Evolutionary conservation across 2,329 filamentous ascomycete species (phyloP), one percentile per base, ranked within the genome.

Genomic region (Simplicillium aogashimaense): DNA sequence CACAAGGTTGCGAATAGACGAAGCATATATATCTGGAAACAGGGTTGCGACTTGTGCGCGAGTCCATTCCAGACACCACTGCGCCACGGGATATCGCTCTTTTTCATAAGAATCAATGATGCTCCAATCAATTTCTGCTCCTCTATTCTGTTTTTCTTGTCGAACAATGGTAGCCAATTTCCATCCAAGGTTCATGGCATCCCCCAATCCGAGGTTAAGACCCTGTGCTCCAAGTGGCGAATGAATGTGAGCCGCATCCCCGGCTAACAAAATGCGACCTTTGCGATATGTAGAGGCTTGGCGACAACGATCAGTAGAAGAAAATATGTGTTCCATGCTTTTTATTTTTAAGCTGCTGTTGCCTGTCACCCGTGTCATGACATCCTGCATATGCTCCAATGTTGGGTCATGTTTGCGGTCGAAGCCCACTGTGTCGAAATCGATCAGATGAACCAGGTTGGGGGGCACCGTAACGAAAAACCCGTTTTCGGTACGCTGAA

Each of bases 221-320:
- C 70, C 69, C 47, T 72, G 69, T 1, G 64, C 69, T 4, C 67
- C 69, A 4, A 65, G 60, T 3, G 65, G 64, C 25, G 58, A 65
- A 45, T 72, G 69, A 4, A 66, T 68, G 43, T 74, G 69, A 10
- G 65, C 67, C 9, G 68, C 67, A 40, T 74, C 70, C 10, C 69
- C 69, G 4, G 65, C 67, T 9, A 74, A 55, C 36, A 72, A 65
- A 5, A 66, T 54, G 10, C 66, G 60, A n/a, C 64, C 64, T 10
- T 54, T 53, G 15, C 58, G 55, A 44, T 65, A 68, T 3, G 42
- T 48, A 2, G 54, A 52, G 2, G 61, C 58, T 32, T 51, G 52
- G 20, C 43, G 47, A 35, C 43, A 43, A 15, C 43, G 48, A 46
- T 52, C 54, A n/a, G 46, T 53, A 30, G 51, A 55, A 6, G 53